These are phyloP conservation scores for Quercus agrifolia DNA, from an alignment of 306 rosid genomes.

Conservation along the genomic window DNA sequence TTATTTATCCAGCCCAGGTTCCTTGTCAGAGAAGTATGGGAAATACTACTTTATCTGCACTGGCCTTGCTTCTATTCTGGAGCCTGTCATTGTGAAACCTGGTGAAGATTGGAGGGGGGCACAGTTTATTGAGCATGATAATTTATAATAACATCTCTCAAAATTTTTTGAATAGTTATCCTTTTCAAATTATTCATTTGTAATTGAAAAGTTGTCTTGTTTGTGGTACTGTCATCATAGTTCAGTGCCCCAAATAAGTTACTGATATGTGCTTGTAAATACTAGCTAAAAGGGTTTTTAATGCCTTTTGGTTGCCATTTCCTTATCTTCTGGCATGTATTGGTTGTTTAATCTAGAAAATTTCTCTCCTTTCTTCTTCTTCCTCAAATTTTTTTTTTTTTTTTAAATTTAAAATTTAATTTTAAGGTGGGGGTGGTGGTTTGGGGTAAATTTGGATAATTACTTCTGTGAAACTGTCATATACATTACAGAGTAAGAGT, in stretches of 20 bases:
- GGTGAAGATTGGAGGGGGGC: constrained; percentile 95
- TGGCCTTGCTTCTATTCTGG: constrained; percentile 90
- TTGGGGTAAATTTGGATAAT: too few relatives aligned
- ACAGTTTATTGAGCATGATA: constrained; percentile 91
- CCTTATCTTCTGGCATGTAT: background rate
- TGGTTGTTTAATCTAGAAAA: background rate
- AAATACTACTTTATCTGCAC: constrained; percentile 83
- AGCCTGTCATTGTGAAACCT: constrained; percentile 76
- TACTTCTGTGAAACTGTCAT: too few relatives aligned
- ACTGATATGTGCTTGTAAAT: background rate
- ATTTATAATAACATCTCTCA: constrained; percentile 38
- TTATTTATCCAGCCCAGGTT: constrained; percentile 86
- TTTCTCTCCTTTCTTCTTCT: background rate
- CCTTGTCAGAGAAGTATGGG: constrained; percentile 70
- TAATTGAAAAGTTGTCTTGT: background rate
- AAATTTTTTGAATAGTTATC: background rate
- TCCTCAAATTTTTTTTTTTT: too few relatives aligned
- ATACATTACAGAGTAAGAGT: too few relatives aligned
- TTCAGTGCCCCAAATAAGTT: background rate
- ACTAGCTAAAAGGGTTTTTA: background rate
- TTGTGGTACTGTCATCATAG: background rate
- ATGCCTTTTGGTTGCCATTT: background rate
- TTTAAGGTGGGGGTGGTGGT: too few relatives aligned
- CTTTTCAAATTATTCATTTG: background rate
- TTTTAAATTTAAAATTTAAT: too few relatives aligned